Base-by-base conservation (phyloP, 2,329 filamentous ascomycete genomes). In the Cladosporium sp. region DNA sequence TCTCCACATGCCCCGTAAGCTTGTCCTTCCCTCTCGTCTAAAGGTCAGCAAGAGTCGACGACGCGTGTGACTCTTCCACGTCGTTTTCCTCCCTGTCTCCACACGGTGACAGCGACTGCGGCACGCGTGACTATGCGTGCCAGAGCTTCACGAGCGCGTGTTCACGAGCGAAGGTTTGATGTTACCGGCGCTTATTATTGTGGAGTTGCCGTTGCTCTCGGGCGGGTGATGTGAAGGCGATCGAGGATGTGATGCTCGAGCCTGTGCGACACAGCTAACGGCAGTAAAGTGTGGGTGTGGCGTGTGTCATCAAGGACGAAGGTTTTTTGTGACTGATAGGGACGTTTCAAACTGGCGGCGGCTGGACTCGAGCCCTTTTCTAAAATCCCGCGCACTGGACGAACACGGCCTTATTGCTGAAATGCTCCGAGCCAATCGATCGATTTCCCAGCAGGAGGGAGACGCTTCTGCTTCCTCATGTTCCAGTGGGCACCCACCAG, bases 301-400 rank as follows among this genome's bases (percentile, higher is more conserved):
- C 71, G 70, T 60, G 67, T 72, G 72, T 73, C 72, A 73, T 70
- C 67, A 65, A 69, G 64, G 60, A 68, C 63, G 63, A 67, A 66
- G 66, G 56, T 58, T 58, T 58, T 14, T 26, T 2, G 39, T 13
- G 23, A 28, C 23, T 46, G 56, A 46, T 39, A 58, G 56, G 56
- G 39, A 25, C 56, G 56, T 58, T 58, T 58, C 56, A 58, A 36
- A 58, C 25, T 13, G n/a, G 14, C 23, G 36, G 23, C 46, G 28
- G n/a, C 43, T 36, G 58, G 49, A 23, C 13, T 34, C 28, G 28
- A 46, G 28, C 18, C 23, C 18, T 58, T 58, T 58, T 58, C 56
- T 58, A 54, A 26, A 26, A 26, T 46, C 36, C n/a, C 59, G 32
- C 16, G 54, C 30, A 25, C 28, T 56, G 49, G 32, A 56, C 60